A percentile compares a stretch with the other conserved stretches of the same genome.
Evolutionary conservation across 306 rosid species (phyloP).

Genomic region (Sechiopsis laciniata): DNA sequence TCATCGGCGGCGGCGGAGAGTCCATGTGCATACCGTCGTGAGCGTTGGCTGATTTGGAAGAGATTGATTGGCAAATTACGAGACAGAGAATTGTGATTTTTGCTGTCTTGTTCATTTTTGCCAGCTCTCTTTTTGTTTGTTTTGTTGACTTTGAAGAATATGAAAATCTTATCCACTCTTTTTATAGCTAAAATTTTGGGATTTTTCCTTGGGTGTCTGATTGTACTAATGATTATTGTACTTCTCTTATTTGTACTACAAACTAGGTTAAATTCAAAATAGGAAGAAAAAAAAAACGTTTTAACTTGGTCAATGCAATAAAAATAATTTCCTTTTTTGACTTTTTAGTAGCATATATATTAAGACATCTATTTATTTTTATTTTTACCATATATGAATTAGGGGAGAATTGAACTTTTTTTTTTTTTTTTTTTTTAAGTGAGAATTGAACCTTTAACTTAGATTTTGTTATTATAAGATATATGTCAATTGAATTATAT

Average conservation of each 20-base stretch:
- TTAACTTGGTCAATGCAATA: no score
- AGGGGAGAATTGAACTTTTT: no score
- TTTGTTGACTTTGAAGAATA: neutral
- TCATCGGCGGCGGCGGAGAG: conserved; percentile 12
- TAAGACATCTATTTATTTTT: no score
- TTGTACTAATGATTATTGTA: conserved; percentile 1
- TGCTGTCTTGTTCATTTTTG: neutral
- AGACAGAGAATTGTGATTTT: neutral
- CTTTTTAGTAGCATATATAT: no score
- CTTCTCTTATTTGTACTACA: conserved; percentile 7
- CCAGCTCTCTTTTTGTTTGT: no score
- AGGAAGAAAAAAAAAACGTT: no score
- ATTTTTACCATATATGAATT: no score
- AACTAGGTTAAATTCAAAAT: neutral
- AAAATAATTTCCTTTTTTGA: no score
- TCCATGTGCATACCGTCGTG: neutral
- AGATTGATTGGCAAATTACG: neutral
- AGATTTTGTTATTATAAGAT: no score
- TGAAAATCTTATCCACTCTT: neutral
- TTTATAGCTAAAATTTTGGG: neutral
- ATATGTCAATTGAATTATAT: no score
- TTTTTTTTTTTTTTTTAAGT: no score
- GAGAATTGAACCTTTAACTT: no score
- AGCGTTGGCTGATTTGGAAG: neutral
- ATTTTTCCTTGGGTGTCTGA: neutral